Percentiles rank a stretch among this genome's conserved stretches.
phyloP scores from a whole-genome alignment of 768 basidiomycete genomes.

The Scleroderma bovista region DNA sequence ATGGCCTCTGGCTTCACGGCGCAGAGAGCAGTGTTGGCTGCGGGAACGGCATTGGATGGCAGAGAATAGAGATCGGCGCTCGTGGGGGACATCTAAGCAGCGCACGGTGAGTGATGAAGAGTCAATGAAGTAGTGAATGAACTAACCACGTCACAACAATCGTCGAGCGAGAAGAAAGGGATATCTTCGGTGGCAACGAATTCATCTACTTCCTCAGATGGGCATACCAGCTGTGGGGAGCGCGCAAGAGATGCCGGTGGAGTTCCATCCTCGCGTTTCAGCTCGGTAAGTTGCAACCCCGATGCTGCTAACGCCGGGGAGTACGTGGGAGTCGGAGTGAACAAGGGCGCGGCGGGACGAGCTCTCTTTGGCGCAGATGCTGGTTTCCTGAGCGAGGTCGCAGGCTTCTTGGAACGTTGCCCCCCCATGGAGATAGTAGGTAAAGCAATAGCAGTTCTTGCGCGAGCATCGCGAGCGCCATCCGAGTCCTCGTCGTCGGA shows the following conservation, averaged over 20 bases:
- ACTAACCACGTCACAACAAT: slow-evolving; percentile 15
- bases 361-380: slow-evolving; percentile 8
- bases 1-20: slow-evolving; percentile 28
- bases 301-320: neutral
- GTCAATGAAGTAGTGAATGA: neutral
- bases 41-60: slow-evolving; percentile 20
- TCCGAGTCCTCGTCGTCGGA: neutral
- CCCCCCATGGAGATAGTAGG: neutral
- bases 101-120: slow-evolving; percentile 6
- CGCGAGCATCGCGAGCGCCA: neutral
- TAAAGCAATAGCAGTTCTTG: neutral
- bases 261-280: neutral
- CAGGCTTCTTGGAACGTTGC: slow-evolving; percentile 5
- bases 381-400: neutral
- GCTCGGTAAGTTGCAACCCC: too few relatives aligned
- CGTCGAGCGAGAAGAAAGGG: slow-evolving; percentile 29
- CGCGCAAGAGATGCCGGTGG: neutral
- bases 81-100: slow-evolving; percentile 6
- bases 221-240: slow-evolving; percentile 19
- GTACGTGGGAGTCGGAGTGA: neutral
- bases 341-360: neutral
- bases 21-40: slow-evolving; percentile 15
- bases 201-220: slow-evolving; percentile 2
- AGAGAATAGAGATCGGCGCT: neutral
- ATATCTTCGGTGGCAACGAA: slow-evolving; percentile 35